These are phyloP conservation scores for Kondoa malvinella DNA, from an alignment of 768 basidiomycete genomes.

Conservation along the genomic window DNA sequence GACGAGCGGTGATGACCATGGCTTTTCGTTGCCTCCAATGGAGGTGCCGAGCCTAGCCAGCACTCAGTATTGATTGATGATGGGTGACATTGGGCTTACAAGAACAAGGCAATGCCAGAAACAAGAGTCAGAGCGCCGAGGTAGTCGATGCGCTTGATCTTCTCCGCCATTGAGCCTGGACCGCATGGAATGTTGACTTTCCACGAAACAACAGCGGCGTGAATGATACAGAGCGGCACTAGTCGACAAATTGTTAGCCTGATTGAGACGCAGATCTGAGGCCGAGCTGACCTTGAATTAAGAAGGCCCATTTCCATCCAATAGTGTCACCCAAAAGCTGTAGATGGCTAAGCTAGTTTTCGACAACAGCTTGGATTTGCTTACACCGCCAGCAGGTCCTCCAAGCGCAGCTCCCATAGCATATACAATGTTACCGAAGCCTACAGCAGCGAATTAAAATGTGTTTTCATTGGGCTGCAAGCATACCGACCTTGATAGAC, in stretches of 20 bases:
- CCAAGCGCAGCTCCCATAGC: conserved; percentile 45
- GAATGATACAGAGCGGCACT: conserved; percentile 43
- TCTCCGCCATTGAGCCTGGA: conserved; percentile 36
- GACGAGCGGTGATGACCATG: conserved; percentile 18
- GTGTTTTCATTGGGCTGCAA: no score
- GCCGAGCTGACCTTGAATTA: conserved; percentile 43
- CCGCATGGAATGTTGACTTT: conserved; percentile 41
- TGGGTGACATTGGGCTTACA: conserved; percentile 45
- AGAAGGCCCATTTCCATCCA: conserved; percentile 45
- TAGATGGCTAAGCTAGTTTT: neutral
- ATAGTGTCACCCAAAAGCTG: conserved; percentile 43
- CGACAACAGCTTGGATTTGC: neutral
- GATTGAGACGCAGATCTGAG: conserved; percentile 51
- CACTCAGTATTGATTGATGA: conserved; percentile 37
- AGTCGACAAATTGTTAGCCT: no score
- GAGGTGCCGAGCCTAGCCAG: neutral
- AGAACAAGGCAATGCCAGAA: conserved; percentile 42
- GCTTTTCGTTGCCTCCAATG: conserved; percentile 17
- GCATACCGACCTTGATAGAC: conserved; percentile 47
- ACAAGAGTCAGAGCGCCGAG: conserved; percentile 44
- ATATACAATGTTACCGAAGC: conserved; percentile 46
- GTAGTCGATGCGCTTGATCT: conserved; percentile 49
- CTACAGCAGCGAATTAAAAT: conserved; percentile 28
- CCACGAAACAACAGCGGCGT: conserved; percentile 41
- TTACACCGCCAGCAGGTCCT: conserved; percentile 44